A percentile compares a stretch with the other conserved stretches of the same genome.
Evolutionary conservation across 169 alveolate genomes (phyloP).

Genomic region (Plasmodium reichenowi): DNA sequence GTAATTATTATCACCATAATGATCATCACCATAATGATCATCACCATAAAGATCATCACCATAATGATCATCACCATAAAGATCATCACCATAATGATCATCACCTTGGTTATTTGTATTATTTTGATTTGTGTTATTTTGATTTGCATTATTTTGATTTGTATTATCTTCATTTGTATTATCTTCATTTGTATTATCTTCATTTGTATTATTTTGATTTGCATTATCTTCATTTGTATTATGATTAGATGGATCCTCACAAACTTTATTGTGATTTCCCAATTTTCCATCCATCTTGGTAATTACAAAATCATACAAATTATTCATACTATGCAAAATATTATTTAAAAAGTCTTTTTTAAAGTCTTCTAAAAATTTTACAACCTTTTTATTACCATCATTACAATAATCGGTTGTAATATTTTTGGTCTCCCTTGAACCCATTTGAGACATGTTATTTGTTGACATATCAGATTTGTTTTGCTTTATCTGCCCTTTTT

Average conservation of each 20-base stretch:
- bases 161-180: not conserved
- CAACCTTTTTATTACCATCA: no score
- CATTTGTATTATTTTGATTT: not conserved
- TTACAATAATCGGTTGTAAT: not conserved
- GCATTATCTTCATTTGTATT: not conserved
- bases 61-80: no score
- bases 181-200: not conserved
- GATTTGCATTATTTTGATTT: not conserved
- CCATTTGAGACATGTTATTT: not conserved
- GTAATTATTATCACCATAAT: no score
- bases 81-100: no score
- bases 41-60: no score
- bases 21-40: not conserved
- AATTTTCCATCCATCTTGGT: not conserved
- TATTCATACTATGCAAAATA: constrained; percentile 17
- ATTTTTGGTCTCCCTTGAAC: not conserved
- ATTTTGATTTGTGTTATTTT: not conserved
- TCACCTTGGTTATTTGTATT: no score
- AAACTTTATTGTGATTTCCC: not conserved
- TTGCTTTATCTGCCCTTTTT: not conserved
- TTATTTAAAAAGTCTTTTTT: constrained; percentile 31
- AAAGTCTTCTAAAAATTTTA: constrained; percentile 20
- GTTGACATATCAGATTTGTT: not conserved
- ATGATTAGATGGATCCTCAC: not conserved
- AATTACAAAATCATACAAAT: constrained; percentile 19